A percentile compares a stretch with the other conserved stretches of the same genome.
Evolutionary conservation across 352 stramenopile species (phyloP).

Genomic region (Phytophthora syringae): DNA sequence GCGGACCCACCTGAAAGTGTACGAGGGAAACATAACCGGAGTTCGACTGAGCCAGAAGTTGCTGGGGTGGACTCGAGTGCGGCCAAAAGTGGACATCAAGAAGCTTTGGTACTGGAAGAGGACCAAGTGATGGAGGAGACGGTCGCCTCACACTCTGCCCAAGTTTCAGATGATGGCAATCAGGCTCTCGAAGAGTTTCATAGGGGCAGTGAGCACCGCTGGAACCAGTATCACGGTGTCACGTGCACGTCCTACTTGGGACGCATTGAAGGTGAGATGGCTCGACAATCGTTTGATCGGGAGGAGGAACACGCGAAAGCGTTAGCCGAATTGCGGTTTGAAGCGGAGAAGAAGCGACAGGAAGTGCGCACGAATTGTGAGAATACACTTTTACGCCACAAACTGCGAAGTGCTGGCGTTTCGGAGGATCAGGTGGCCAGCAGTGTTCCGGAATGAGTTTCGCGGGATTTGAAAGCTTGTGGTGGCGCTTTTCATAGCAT

Average conservation of each 20-base stretch:
- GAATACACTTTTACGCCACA: background rate
- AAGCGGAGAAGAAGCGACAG: slow-evolving; percentile 9
- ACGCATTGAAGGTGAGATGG: slow-evolving; percentile 3
- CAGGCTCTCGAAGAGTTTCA: slow-evolving; percentile 3
- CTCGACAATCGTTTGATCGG: background rate
- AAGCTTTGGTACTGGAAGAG: background rate
- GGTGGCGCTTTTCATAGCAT: too few species aligned
- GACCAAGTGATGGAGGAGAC: background rate
- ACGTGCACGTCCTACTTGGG: background rate
- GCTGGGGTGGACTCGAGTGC: background rate
- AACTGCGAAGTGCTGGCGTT: slow-evolving; percentile 12
- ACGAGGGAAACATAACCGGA: background rate
- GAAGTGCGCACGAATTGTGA: slow-evolving; percentile 5
- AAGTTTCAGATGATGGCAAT: background rate
- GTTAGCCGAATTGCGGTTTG: slow-evolving; percentile 14
- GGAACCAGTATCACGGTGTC: slow-evolving; percentile 4
- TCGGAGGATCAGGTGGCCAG: slow-evolving; percentile 6
- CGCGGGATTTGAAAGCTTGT: too few species aligned
- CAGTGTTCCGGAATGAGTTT: slow-evolving; percentile 10
- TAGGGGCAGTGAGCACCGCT: slow-evolving; percentile 5
- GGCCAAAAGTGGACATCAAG: slow-evolving; percentile 1
- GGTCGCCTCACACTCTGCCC: background rate
- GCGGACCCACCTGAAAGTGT: background rate
- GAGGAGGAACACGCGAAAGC: slow-evolving; percentile 13
- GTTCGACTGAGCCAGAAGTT: background rate